A percentile compares a stretch with the other conserved stretches of the same genome.
phyloP scores from a whole-genome alignment of 2,329 filamentous ascomycete species.

The Pseudogymnoascus sp. region DNA sequence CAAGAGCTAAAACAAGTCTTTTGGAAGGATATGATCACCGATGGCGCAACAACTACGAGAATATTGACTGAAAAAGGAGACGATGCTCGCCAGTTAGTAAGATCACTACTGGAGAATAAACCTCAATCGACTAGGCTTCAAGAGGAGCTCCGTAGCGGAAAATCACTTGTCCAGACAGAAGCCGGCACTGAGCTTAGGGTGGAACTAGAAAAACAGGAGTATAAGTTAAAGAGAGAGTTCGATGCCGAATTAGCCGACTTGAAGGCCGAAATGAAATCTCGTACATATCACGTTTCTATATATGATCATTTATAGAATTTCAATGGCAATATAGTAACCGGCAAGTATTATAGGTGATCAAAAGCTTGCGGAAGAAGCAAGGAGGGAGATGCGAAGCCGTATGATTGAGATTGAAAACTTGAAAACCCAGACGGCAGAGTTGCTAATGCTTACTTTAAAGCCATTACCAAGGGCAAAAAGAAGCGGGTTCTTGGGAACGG shows the following conservation, averaged over 20 bases:
- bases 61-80: background rate
- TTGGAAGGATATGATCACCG: conserved; percentile 13
- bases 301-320: background rate
- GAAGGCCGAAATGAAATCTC: background rate
- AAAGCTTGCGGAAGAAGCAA: background rate
- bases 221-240: background rate
- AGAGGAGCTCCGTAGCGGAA: conserved; percentile 9
- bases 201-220: background rate
- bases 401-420: background rate
- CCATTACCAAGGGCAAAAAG: background rate
- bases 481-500: background rate
- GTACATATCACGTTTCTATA: background rate
- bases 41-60: background rate
- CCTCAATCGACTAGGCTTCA: conserved; percentile 1
- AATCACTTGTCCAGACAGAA: conserved; percentile 9
- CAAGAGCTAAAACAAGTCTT: conserved; percentile 14
- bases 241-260: background rate
- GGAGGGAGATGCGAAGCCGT: background rate
- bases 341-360: too few relatives aligned
- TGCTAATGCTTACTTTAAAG: background rate
- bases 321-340: too few relatives aligned
- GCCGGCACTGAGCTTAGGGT: conserved; percentile 10
- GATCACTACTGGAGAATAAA: background rate
- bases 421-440: background rate
- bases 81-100: background rate